Conservation (phyloP, 345 rosid species). For the Sonneratia caseolaris region DNA sequence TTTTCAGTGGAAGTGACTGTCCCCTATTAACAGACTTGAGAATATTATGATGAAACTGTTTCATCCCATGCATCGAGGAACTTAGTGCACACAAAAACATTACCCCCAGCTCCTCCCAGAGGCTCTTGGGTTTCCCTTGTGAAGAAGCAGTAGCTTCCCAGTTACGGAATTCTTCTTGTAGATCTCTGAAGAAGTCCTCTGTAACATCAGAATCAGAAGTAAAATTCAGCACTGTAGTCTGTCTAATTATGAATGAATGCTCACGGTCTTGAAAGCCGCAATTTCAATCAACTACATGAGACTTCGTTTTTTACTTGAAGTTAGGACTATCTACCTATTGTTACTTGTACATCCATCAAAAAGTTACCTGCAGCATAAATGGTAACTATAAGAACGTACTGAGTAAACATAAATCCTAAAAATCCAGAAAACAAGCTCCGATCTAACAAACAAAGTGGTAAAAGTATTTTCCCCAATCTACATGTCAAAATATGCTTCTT, state of each 20-base stretch:
- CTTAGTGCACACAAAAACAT: constrained; percentile 8
- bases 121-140: constrained; percentile 80
- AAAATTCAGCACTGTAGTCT: constrained; percentile 1
- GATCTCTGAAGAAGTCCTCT: constrained; percentile 87
- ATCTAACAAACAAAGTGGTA: not conserved
- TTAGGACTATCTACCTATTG: constrained; percentile 66
- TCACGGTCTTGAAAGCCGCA: constrained; percentile 2
- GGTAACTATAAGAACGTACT: constrained; percentile 44
- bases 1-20: no score
- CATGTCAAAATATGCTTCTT: not conserved
- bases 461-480: not conserved
- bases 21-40: not conserved
- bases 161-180: constrained; percentile 78
- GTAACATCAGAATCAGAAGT: constrained; percentile 20
- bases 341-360: constrained; percentile 78
- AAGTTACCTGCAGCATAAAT: constrained; percentile 88
- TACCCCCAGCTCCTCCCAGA: constrained; percentile 94
- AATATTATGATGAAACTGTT: not conserved
- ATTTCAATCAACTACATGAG: constrained; percentile 10
- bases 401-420: constrained; percentile 7
- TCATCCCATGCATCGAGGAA: not conserved
- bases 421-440: not conserved
- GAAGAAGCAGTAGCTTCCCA: constrained; percentile 77
- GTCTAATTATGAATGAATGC: constrained; percentile 6
- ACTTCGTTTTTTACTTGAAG: constrained; percentile 12